Conservation (phyloP, 2,329 filamentous ascomycete genomes). For the Stachybotrys chlorohalonatus region DNA sequence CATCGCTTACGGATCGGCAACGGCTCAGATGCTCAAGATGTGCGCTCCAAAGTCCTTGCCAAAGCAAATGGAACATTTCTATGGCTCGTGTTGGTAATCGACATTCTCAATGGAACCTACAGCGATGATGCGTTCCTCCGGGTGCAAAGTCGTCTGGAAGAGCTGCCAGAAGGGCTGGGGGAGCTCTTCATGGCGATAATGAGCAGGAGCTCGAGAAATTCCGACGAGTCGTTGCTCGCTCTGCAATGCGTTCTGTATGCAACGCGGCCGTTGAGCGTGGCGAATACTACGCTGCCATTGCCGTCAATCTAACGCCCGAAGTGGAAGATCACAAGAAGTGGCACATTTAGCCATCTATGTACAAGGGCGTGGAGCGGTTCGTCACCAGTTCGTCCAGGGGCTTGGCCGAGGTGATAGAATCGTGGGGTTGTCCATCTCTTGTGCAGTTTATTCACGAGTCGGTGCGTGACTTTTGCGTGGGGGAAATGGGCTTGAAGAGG, state of each 20-base stretch:
- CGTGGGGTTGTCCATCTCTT: slow-evolving; percentile 7
- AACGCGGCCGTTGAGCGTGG: slow-evolving; percentile 27
- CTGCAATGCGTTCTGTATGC: slow-evolving; percentile 45
- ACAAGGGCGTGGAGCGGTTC: neutral
- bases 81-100: slow-evolving; percentile 31
- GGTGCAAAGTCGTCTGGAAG: slow-evolving; percentile 15
- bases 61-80: slow-evolving; percentile 33
- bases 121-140: slow-evolving; percentile 11
- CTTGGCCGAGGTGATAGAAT: slow-evolving; percentile 30
- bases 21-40: neutral
- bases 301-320: slow-evolving; percentile 9
- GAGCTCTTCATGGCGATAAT: slow-evolving; percentile 42
- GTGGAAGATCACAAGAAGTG: slow-evolving; percentile 8
- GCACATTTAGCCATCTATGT: neutral
- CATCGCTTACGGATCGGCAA: slow-evolving; percentile 15
- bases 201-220: slow-evolving; percentile 31
- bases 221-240: slow-evolving; percentile 30
- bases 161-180: slow-evolving; percentile 28
- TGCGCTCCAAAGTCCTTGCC: slow-evolving; percentile 5
- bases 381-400: slow-evolving; percentile 23
- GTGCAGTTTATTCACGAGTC: slow-evolving; percentile 48
- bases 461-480: slow-evolving; percentile 35
- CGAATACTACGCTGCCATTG: slow-evolving; percentile 36
- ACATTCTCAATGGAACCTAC: slow-evolving; percentile 26
- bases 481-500: slow-evolving; percentile 17